Base-by-base conservation (phyloP, 2,329 filamentous ascomycete species). In the Penicillium sp. region DNA sequence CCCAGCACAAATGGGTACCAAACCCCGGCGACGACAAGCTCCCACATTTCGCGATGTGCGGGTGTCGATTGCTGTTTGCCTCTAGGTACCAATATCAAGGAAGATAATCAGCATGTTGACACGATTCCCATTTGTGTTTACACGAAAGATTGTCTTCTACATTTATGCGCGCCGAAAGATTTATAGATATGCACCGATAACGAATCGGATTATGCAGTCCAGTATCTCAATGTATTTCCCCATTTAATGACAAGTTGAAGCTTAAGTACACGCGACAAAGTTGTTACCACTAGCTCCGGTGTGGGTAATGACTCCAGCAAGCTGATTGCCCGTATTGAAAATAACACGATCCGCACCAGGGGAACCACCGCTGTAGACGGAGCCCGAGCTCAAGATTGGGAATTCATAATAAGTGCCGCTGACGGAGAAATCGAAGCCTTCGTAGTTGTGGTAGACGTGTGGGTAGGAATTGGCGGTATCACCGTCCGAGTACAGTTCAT, bases 311-410 rank as follows among this genome's bases (percentile, higher is more conserved):
- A 81, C 75, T 30, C 85, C 86, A 12, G 84, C 86, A 37, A 82
- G 78, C 51, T 79, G 52, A 60, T 85, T 81, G 13, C 70, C 54
- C 0, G 64, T 75, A 64, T 84, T 86, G 73, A 89, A 84, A 26
- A 88, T 71, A 46, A 89, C 83, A 43, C 87, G 83, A 66, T 89
- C 86, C 15, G 87, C 73, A 30, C 87, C 86, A 1, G 87, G 87
- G 1, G 80, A 81, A 20, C 84, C 83, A 41, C 85, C 84, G 51
- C 66, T 77, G 65, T 85, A 87, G 1, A 79, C 65, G 1, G 66
- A 59, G 17, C 77, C 78, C 23, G 69, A 75, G 12, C 67, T 70
- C 63, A 81, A 57, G 46, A 88, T 76, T 1, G 85, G 85, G 67
- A 86, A 88, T 68, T 88, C 85, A 54, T 85, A 80, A 65, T 83